Evolutionary conservation across 2,329 filamentous ascomycete genomes (phyloP), one percentile per base, ranked within the genome.

Genomic region (Emmonsia crescens): DNA sequence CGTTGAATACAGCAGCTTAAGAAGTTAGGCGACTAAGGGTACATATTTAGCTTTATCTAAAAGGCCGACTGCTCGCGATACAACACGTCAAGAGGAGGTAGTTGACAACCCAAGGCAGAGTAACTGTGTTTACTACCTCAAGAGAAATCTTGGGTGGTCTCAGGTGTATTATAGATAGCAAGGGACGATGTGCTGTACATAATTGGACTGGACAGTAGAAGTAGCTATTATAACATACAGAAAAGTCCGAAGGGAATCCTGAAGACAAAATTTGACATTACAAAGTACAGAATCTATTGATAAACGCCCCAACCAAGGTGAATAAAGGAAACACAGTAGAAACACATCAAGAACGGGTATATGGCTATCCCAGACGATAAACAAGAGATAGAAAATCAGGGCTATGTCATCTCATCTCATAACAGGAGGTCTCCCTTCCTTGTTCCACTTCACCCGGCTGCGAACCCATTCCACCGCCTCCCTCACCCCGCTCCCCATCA

Each of bases 381-480:
- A 60, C 31, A 31, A 49, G n/a, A n/a, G 46, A 21, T 49, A 60
- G 33, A 38, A 44, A 52, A 59, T 44, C 21, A 44, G 51, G 10
- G 27, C 38, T n/a, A 21, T 42, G 2, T 44, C 38, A 52, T 65
- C 38, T 83, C 80, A 97, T 77, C 91, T 83, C 92, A 96, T 96
- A 59, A 96, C 86, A 1, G 94, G 94, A 65, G 93, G 92, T 64
- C 94, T 82, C 4, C 85, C 87, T 75, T 96, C 93, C 77, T 94
- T 96, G 74, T 97, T 97, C 91, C 94, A 97, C 75, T 90, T 91
- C 33, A 97, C 91, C 64, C 94, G 82, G 67, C 87, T 93, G 72
- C 90, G 86, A 63, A 99, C 80, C 94, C 94, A 99, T 71, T 97
- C 94, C n/a, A 99, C 89, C 0, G 94, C 93, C 78, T 97, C 94